Percentiles rank a stretch among this genome's conserved stretches.
These are phyloP conservation scores for Glutinoglossum americanum DNA, from an alignment of 495 filamentous ascomycete species.

Conservation along the genomic window DNA sequence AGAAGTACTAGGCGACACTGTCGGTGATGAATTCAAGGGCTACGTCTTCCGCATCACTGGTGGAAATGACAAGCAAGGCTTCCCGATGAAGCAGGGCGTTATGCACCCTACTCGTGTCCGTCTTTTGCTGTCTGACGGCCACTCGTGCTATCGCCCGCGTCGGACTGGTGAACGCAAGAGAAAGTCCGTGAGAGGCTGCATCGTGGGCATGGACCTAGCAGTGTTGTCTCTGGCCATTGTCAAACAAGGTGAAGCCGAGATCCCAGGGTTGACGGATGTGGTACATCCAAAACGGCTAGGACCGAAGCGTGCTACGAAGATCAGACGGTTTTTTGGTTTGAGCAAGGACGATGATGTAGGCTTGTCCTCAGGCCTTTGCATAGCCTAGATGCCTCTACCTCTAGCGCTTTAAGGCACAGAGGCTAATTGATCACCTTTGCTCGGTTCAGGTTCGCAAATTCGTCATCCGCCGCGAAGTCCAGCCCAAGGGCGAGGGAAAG, in stretches of 20 bases:
- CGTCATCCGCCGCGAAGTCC: conserved; percentile 95
- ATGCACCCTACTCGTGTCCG: conserved; percentile 96
- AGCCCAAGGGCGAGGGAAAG: conserved; percentile 88
- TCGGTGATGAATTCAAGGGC: conserved; percentile 97
- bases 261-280: conserved; percentile 88
- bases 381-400: background rate
- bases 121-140: conserved; percentile 77
- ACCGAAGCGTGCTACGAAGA: conserved; percentile 98
- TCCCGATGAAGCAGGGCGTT: conserved; percentile 99
- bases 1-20: conserved; percentile 80
- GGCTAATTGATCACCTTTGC: conserved; percentile 2
- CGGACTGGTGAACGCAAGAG: conserved; percentile 96
- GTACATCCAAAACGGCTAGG: conserved; percentile 96
- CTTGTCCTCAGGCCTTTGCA: conserved; percentile 20
- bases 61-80: conserved; percentile 99
- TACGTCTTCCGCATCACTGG: conserved; percentile 97
- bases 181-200: conserved; percentile 94
- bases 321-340: conserved; percentile 94
- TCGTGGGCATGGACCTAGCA: conserved; percentile 82
- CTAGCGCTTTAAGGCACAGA: background rate
- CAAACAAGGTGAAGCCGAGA: conserved; percentile 86
- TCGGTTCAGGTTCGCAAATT: conserved; percentile 68
- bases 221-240: conserved; percentile 84
- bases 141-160: conserved; percentile 94
- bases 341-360: conserved; percentile 99